These are phyloP conservation scores for Trichoderma reesei DNA, from an alignment of 495 filamentous ascomycete species.

Conservation along the genomic window DNA sequence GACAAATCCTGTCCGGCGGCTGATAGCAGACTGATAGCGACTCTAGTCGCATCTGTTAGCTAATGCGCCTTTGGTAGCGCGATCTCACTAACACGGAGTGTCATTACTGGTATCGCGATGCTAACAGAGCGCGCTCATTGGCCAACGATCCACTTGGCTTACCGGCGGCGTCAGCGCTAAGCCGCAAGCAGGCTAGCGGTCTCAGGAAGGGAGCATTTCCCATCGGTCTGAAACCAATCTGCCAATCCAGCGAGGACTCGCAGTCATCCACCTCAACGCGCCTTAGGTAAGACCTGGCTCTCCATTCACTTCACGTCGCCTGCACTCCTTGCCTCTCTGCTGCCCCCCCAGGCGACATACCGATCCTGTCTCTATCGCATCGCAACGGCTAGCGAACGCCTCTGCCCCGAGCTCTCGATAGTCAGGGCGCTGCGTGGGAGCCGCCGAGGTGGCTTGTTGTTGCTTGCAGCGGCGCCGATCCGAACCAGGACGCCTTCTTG, in stretches of 20 bases:
- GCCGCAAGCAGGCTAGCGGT: neutral
- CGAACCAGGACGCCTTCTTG: neutral
- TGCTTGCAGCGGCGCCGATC: conserved; percentile 3
- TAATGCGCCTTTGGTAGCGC: neutral
- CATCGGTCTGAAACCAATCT: conserved; percentile 3
- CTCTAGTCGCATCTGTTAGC: neutral
- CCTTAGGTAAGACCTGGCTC: conserved; percentile 14
- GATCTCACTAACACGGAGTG: neutral
- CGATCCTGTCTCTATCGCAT: conserved; percentile 6
- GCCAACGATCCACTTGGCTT: neutral
- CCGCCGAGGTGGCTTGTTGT: conserved; percentile 1
- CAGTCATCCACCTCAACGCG: conserved; percentile 10
- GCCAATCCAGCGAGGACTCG: conserved; percentile 9
- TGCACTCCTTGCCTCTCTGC: conserved; percentile 1
- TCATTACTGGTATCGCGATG: neutral
- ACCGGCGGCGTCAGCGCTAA: neutral
- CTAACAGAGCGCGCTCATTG: conserved; percentile 2
- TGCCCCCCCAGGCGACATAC: conserved; percentile 6
- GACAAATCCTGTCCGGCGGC: neutral
- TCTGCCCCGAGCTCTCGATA: neutral
- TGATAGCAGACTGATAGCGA: neutral
- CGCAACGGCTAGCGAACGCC: neutral
- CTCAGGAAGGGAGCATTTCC: conserved; percentile 1
- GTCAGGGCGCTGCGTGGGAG: conserved; percentile 5
- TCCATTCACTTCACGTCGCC: conserved; percentile 10